phyloP scores from a whole-genome alignment of 2,329 filamentous ascomycete genomes.

The Aspergillus fijiensis region DNA sequence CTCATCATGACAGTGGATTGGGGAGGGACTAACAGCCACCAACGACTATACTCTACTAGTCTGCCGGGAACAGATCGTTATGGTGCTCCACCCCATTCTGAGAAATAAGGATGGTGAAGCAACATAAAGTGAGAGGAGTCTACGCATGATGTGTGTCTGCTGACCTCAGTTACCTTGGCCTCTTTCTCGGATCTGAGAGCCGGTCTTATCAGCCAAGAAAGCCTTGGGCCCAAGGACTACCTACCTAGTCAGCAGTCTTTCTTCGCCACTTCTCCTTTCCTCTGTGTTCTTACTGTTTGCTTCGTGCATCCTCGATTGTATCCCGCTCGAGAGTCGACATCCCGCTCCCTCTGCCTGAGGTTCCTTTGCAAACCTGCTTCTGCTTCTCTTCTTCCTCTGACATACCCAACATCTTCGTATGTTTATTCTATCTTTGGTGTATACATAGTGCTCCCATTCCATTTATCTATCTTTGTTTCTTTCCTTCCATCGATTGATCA shows the following conservation, averaged over 20 bases:
- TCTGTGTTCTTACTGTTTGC: background rate
- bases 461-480: background rate
- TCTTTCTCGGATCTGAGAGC: background rate
- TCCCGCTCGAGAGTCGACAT: background rate
- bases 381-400: background rate
- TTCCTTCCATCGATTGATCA: background rate
- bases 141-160: background rate
- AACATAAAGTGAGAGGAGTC: background rate
- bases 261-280: background rate
- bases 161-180: background rate
- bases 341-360: background rate
- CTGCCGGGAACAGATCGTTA: background rate
- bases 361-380: background rate
- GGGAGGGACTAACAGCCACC: background rate
- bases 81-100: too few species aligned
- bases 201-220: background rate
- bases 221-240: background rate
- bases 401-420: conserved; percentile 9
- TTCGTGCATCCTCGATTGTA: background rate
- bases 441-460: background rate
- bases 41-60: background rate
- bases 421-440: background rate
- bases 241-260: too few species aligned
- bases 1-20: background rate
- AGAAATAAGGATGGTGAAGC: background rate